Base-by-base conservation (phyloP, 148 eudicot genomes). In the Polygonum maritimum region DNA sequence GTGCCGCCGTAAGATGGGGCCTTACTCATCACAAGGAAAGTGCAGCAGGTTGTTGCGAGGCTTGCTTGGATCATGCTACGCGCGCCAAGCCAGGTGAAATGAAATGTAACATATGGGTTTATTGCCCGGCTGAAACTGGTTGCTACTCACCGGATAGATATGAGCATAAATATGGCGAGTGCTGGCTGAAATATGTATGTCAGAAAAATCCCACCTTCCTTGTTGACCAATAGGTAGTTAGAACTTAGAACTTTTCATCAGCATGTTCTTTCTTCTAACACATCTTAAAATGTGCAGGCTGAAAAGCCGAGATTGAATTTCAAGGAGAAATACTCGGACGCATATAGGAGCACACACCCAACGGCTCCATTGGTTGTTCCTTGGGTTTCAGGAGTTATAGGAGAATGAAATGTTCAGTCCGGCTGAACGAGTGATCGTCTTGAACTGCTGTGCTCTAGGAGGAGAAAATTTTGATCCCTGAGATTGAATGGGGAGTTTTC, bases 111-210 rank as follows among this genome's bases (percentile, higher is more conserved):
- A 81, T 89, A 75, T 94, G 98, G 98, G 98, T 91, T 40, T 94
- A 88, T 82, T 94, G 98, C 84, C 98, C 98, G 45, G 86, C 85
- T 4, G 98, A 94, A 79, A 60, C 79, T 10, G 98, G 95, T 14
- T 94, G 98, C 83, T 82, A 86, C 80, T 94, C 98, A 58, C 98
- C 98, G 0, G 98, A 94, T 75, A 90, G 88, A 58, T 94, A 94
- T 74, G 77, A 88, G 79, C 97, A 94, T 80, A 91, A 87, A 79
- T 82, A 83, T 80, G 84, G 79, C 74, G 98, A 94, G 79, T 94
- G 98, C 87, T 94, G 98, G 98, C 89, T 94, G 22, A 94, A 94
- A 90, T 90, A 87, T 77, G 98, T 91, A 84, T 88, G 98, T 54
- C 22, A 19, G 60, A 54, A 54, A 54, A 54, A 54, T 19, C 60